phyloP scores from a whole-genome alignment of 345 rosid genomes.

The Salix udensis region DNA sequence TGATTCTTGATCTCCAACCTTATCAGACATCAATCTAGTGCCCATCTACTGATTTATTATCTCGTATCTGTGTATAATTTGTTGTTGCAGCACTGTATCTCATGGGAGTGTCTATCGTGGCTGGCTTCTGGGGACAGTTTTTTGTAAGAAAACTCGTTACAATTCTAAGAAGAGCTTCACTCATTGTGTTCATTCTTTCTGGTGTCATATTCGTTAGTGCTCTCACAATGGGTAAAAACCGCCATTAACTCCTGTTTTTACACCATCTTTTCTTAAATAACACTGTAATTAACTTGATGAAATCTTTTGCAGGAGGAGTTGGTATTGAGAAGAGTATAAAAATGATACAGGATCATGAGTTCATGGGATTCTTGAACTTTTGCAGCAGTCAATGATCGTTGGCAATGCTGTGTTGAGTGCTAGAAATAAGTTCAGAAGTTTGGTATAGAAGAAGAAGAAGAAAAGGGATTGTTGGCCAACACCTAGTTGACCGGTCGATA shows the following conservation, averaged over 20 bases:
- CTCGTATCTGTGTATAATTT: background rate
- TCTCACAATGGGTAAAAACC: conserved; percentile 62
- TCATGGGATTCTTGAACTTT: conserved; percentile 78
- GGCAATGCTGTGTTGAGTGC: background rate
- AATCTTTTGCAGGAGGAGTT: conserved; percentile 47
- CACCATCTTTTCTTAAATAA: background rate
- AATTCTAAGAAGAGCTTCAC: conserved; percentile 56
- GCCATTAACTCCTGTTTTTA: background rate
- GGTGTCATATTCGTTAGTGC: conserved; percentile 83
- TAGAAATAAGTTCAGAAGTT: background rate
- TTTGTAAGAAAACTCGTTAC: conserved; percentile 58
- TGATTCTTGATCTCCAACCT: background rate
- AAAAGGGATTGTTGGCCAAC: conserved; percentile 37
- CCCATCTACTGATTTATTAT: background rate
- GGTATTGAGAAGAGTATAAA: conserved; percentile 54
- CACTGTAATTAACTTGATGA: background rate
- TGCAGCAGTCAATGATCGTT: conserved; percentile 60
- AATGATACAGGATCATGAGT: conserved; percentile 73
- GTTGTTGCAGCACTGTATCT: conserved; percentile 59
- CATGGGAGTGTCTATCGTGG: conserved; percentile 54
- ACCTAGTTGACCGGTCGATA: conserved; percentile 47
- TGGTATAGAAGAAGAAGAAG: background rate
- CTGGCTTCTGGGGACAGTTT: conserved; percentile 91
- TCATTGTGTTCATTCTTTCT: conserved; percentile 72
- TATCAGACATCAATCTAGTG: background rate